phyloP scores from a whole-genome alignment of 805 yeast species.

The Ogataea siamensis region DNA sequence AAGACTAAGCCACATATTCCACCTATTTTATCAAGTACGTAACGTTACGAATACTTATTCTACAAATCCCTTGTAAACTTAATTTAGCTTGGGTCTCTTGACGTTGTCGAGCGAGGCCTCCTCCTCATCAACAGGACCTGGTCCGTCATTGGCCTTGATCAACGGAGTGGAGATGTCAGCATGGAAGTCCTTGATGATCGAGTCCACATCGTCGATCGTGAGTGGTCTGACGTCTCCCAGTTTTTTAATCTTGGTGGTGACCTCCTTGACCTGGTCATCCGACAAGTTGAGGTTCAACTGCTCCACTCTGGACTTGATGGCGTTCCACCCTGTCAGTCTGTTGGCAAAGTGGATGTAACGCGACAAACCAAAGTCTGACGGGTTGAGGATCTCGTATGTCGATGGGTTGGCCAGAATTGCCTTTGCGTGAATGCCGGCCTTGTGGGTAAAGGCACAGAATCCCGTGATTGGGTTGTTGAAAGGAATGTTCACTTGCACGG shows the following conservation, averaged over 20 bases:
- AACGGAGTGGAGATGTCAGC: slow-evolving; percentile 52
- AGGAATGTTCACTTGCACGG: slow-evolving; percentile 57
- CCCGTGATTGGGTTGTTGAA: slow-evolving; percentile 65
- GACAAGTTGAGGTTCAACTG: slow-evolving; percentile 54
- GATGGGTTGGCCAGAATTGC: slow-evolving; percentile 63
- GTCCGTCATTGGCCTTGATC: slow-evolving; percentile 35
- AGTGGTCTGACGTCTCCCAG: slow-evolving; percentile 61
- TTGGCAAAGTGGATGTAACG: slow-evolving; percentile 61
- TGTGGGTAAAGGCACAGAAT: slow-evolving; percentile 63
- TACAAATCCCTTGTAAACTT: slow-evolving; percentile 1
- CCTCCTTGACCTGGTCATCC: slow-evolving; percentile 57
- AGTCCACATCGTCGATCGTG: slow-evolving; percentile 60
- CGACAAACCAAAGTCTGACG: slow-evolving; percentile 58
- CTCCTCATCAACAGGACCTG: slow-evolving; percentile 29
- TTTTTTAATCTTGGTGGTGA: slow-evolving; percentile 51
- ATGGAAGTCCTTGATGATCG: slow-evolving; percentile 55
- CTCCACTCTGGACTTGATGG: slow-evolving; percentile 59
- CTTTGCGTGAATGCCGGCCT: slow-evolving; percentile 63
- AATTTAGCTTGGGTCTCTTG: slow-evolving; percentile 35
- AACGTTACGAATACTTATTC: slow-evolving; percentile 12
- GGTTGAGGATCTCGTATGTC: slow-evolving; percentile 59
- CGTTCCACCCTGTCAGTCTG: slow-evolving; percentile 63
- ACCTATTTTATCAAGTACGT: slow-evolving; percentile 11
- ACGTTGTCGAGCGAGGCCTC: slow-evolving; percentile 30
- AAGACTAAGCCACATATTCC: slow-evolving; percentile 5